These are phyloP conservation scores for Colletotrichum costaricense DNA, from an alignment of 2,329 filamentous ascomycete species.

Conservation along the genomic window DNA sequence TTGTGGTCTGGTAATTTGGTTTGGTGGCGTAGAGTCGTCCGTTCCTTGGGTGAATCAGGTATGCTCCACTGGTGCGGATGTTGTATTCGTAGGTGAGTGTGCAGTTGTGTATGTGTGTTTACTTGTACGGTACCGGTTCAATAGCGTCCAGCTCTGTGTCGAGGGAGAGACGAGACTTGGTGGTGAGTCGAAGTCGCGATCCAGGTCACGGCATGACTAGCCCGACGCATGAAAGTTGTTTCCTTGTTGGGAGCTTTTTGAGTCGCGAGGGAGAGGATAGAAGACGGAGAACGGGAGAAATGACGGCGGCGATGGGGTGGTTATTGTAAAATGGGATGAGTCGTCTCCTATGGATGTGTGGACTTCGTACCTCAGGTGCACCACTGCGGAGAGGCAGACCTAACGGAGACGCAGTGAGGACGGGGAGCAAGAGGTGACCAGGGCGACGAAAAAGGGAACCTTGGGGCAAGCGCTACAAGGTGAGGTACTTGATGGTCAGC, in stretches of 20 bases:
- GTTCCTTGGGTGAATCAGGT: conserved; percentile 31
- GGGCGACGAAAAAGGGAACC: conserved; percentile 21
- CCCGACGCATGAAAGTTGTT: background rate
- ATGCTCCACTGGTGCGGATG: conserved; percentile 3
- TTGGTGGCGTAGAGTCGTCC: conserved; percentile 27
- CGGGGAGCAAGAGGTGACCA: background rate
- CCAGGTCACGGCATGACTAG: conserved; percentile 22
- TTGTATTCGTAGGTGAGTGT: background rate
- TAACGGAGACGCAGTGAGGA: background rate
- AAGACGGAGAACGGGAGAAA: background rate
- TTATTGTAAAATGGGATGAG: conserved; percentile 25
- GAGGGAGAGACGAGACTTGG: conserved; percentile 12
- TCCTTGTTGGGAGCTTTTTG: background rate
- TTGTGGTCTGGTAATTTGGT: background rate
- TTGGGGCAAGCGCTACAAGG: background rate
- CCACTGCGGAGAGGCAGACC: background rate
- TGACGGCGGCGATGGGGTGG: conserved; percentile 13
- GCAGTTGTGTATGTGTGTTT: background rate
- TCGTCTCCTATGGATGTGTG: conserved; percentile 4
- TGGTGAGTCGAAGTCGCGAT: conserved; percentile 14
- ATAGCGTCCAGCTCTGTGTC: background rate
- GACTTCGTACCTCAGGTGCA: conserved; percentile 1
- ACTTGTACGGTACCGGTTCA: background rate
- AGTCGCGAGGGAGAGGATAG: conserved; percentile 9
- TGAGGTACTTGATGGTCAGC: conserved; percentile 27